phyloP scores from a whole-genome alignment of 768 basidiomycete species.

The Psilocybe tampanensis region DNA sequence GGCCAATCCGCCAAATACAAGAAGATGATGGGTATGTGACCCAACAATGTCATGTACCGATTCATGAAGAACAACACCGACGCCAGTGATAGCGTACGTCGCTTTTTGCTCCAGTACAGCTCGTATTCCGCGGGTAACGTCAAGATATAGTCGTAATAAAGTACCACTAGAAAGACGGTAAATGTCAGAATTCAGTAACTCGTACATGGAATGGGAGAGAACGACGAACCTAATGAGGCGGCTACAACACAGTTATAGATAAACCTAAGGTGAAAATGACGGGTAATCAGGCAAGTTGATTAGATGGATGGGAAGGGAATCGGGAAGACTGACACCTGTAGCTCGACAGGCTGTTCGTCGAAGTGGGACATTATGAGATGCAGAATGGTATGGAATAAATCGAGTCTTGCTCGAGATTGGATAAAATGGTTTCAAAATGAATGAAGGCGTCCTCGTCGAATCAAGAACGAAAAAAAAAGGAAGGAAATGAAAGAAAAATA shows the following conservation, averaged over 20 bases:
- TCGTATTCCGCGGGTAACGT: conserved; percentile 38
- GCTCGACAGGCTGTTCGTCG: neutral
- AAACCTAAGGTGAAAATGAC: neutral
- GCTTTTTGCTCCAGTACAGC: conserved; percentile 35
- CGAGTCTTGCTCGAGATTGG: neutral
- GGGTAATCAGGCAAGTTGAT: too few relatives aligned
- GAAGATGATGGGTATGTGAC: conserved; percentile 29
- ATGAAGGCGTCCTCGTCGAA: too few relatives aligned
- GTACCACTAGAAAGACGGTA: conserved; percentile 14
- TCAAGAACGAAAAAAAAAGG: neutral
- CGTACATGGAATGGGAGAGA: neutral
- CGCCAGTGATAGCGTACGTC: conserved; percentile 20
- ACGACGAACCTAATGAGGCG: neutral
- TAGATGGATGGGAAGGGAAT: too few relatives aligned
- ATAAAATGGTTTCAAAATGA: neutral
- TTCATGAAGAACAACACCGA: conserved; percentile 34
- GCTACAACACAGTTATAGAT: conserved; percentile 1
- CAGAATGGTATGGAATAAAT: neutral
- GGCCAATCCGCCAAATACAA: conserved; percentile 25
- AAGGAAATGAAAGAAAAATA: neutral
- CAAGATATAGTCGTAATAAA: conserved; percentile 42
- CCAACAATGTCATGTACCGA: conserved; percentile 35
- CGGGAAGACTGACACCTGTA: neutral
- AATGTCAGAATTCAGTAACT: neutral
- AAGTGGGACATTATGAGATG: neutral